Evolutionary conservation across 2,329 filamentous ascomycete species (phyloP), one percentile per base, ranked within the genome.

Genomic region (Exophiala sp.): DNA sequence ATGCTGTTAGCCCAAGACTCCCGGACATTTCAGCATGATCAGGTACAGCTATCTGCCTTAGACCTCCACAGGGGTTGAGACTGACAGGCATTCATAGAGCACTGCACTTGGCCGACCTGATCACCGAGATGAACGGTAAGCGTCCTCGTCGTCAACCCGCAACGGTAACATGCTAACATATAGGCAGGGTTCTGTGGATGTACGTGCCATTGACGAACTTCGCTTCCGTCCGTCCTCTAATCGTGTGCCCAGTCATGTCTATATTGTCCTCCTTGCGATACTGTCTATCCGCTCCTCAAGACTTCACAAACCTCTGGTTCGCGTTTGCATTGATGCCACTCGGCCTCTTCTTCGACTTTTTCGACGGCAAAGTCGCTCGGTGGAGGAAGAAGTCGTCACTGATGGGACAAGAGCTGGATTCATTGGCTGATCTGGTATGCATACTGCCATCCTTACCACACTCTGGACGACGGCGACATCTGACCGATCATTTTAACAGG

Each of bases 391-490:
- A 96, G 83, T 93, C 88, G 63, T 94, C 87, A 62, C 76, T 98
- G 66, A 97, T 98, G 91, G 93, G 93, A 10, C 91, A 96, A 70
- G 93, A 98, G 70, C 75, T 98, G 48, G 93, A 98, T 69, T 97
- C 91, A 5, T 77, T 98, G 41, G 93, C 93, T 48, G 93, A 98
- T 67, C 68, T 98, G 75, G 89, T 95, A 83, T 22, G 80, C 64
- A 23, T 32, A 8, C 18, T 16, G 13, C 6, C 32, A 43, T 3
- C 11, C n/a, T n/a, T n/a, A 42, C 13, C n/a, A 32, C 19, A 24
- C 3, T 13, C 7, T 37, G 9, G 14, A n/a, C 24, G 24, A 27
- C 24, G 24, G 24, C 24, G 10, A 27, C 24, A 27, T 27, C 29
- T 32, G 11, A 32, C 11, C 8, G 29, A 32, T n/a, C 3, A 32